Evolutionary conservation across 805 yeast species (phyloP).

Genomic region (Kodamaea sagamina): DNA sequence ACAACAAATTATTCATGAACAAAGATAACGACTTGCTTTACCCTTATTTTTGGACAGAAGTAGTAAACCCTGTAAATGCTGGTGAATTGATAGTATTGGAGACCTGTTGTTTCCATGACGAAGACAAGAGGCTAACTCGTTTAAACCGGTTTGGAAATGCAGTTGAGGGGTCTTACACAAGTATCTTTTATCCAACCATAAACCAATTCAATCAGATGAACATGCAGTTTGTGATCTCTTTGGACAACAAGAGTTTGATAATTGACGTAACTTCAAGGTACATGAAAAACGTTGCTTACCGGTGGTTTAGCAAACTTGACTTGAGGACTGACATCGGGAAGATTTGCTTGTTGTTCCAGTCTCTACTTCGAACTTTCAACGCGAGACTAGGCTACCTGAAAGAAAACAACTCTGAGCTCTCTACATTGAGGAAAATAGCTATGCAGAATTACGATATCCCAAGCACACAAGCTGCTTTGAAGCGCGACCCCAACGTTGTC

Average conservation of each 20-base stretch:
- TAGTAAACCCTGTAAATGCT: constrained; percentile 31
- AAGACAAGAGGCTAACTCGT: constrained; percentile 25
- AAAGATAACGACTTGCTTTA: constrained; percentile 35
- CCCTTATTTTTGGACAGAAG: constrained; percentile 41
- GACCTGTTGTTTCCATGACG: constrained; percentile 31
- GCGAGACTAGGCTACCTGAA: constrained; percentile 6
- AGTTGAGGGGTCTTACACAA: constrained; percentile 9
- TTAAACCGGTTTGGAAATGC: constrained; percentile 18
- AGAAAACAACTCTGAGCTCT: constrained; percentile 20
- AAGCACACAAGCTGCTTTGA: constrained; percentile 25
- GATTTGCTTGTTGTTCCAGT: constrained; percentile 25
- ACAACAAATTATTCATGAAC: constrained; percentile 20
- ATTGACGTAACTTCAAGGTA: constrained; percentile 35
- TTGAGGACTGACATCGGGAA: constrained; percentile 30
- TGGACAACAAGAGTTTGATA: constrained; percentile 19
- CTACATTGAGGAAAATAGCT: constrained; percentile 23
- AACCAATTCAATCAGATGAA: constrained; percentile 29
- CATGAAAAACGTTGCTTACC: constrained; percentile 31
- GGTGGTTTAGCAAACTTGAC: constrained; percentile 32
- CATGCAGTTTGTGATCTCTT: constrained; percentile 32
- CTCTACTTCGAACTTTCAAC: constrained; percentile 27
- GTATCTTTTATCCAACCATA: constrained; percentile 23
- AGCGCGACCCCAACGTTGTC: constrained; percentile 29
- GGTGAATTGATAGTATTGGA: constrained; percentile 30
- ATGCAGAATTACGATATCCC: constrained; percentile 28